A percentile compares a stretch with the other conserved stretches of the same genome.
Conservation (phyloP, 2,329 filamentous ascomycete genomes). For the Apiospora aurea region DNA sequence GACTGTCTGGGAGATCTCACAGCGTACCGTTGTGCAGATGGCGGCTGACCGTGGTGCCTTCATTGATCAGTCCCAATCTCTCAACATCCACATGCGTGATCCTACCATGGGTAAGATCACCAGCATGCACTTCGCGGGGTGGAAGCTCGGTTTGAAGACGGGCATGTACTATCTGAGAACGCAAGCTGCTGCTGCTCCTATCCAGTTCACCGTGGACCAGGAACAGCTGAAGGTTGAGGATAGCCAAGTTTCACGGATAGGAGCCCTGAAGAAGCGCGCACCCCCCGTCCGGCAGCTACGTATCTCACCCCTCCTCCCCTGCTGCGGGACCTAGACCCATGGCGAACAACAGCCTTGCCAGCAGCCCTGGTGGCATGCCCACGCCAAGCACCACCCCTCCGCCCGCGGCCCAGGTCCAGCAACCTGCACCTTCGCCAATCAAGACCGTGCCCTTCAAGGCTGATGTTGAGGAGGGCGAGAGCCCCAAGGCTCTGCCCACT, state of each 20-base stretch:
- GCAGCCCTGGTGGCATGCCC: conserved; percentile 66
- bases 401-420: conserved; percentile 50
- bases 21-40: conserved; percentile 96
- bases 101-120: conserved; percentile 99
- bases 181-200: conserved; percentile 93
- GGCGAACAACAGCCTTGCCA: conserved; percentile 44
- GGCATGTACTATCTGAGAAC: conserved; percentile 99
- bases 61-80: conserved; percentile 98
- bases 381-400: conserved; percentile 74
- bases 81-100: conserved; percentile 99
- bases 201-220: conserved; percentile 99
- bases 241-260: conserved; percentile 72
- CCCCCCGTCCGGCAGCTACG: conserved; percentile 63
- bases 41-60: conserved; percentile 97
- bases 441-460: conserved; percentile 76
- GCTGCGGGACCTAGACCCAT: conserved; percentile 70
- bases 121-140: conserved; percentile 98
- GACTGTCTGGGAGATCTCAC: conserved; percentile 99
- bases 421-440: conserved; percentile 62
- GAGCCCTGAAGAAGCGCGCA: conserved; percentile 73
- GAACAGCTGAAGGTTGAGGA: conserved; percentile 90
- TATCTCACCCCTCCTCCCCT: conserved; percentile 63
- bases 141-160: conserved; percentile 99
- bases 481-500: conserved; percentile 77
- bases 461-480: conserved; percentile 78